Percentiles rank a stretch among this genome's conserved stretches.
phyloP scores from a whole-genome alignment of 2,329 filamentous ascomycete species.

The Epichloe typhina region DNA sequence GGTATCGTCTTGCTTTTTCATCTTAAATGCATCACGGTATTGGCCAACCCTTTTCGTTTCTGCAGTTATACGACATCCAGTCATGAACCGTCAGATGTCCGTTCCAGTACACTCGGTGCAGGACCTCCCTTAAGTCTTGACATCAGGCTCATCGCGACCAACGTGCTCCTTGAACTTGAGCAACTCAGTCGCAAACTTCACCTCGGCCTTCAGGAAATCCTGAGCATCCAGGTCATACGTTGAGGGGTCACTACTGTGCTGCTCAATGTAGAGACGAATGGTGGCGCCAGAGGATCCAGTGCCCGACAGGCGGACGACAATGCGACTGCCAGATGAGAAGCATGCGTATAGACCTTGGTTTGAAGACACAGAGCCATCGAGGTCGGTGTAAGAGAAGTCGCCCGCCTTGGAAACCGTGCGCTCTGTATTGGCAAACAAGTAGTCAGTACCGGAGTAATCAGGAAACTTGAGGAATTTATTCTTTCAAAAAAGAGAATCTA shows the following conservation, averaged over 20 bases:
- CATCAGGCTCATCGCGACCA: slow-evolving; percentile 84
- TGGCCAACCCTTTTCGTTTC: neutral
- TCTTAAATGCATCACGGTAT: neutral
- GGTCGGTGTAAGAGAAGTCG: slow-evolving; percentile 96
- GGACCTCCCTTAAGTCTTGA: slow-evolving; percentile 59
- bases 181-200: slow-evolving; percentile 70
- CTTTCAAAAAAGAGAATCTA: too few species aligned
- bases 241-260: slow-evolving; percentile 70
- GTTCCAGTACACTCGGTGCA: neutral
- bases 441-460: slow-evolving; percentile 1
- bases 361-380: slow-evolving; percentile 90
- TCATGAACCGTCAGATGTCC: neutral
- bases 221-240: slow-evolving; percentile 76
- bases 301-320: slow-evolving; percentile 87
- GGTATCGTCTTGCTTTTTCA: neutral
- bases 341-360: slow-evolving; percentile 93
- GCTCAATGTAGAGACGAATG: slow-evolving; percentile 94
- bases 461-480: neutral
- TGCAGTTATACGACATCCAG: neutral
- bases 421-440: slow-evolving; percentile 21
- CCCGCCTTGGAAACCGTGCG: slow-evolving; percentile 81
- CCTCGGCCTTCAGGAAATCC: slow-evolving; percentile 84
- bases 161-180: slow-evolving; percentile 91
- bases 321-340: slow-evolving; percentile 88
- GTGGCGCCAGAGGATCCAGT: slow-evolving; percentile 93